Evolutionary conservation across 257 asterid species (phyloP).

Genomic region (Rubia yunnanensis): DNA sequence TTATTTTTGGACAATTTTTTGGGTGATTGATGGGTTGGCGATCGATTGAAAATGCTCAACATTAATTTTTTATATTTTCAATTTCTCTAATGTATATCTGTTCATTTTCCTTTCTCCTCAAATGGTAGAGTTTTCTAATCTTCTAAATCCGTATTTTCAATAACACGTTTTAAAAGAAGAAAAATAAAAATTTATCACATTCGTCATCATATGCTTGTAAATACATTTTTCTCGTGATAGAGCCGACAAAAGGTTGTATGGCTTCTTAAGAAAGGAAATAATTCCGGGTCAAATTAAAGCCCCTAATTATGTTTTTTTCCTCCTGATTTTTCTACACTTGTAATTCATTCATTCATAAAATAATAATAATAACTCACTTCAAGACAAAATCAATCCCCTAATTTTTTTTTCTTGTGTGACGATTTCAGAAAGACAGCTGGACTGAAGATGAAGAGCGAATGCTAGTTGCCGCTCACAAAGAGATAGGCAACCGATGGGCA

Average conservation of each 20-base stretch:
- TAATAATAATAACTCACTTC: not conserved
- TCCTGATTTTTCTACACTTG: not conserved
- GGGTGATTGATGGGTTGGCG: not conserved
- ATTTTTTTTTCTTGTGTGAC: not conserved
- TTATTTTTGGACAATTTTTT: not conserved
- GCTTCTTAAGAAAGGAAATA: not conserved
- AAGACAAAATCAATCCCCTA: not conserved
- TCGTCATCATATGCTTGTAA: not conserved
- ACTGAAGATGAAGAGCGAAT: not conserved
- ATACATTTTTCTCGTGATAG: not conserved
- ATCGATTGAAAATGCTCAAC: not conserved
- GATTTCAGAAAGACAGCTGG: slow-evolving; percentile 2
- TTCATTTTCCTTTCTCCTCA: not conserved
- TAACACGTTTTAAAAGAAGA: not conserved
- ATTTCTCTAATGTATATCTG: not conserved
- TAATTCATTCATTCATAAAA: not conserved
- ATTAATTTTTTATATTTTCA: not conserved
- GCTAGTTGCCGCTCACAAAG: slow-evolving; percentile 46
- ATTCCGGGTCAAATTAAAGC: not conserved
- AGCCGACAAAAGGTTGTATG: not conserved
- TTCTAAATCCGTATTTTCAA: not conserved
- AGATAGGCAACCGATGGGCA: slow-evolving; percentile 62
- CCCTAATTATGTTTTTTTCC: not conserved
- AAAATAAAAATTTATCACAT: not conserved
- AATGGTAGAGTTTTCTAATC: not conserved